Base-by-base conservation (phyloP, 148 eudicot species). In the Camellia japonica region DNA sequence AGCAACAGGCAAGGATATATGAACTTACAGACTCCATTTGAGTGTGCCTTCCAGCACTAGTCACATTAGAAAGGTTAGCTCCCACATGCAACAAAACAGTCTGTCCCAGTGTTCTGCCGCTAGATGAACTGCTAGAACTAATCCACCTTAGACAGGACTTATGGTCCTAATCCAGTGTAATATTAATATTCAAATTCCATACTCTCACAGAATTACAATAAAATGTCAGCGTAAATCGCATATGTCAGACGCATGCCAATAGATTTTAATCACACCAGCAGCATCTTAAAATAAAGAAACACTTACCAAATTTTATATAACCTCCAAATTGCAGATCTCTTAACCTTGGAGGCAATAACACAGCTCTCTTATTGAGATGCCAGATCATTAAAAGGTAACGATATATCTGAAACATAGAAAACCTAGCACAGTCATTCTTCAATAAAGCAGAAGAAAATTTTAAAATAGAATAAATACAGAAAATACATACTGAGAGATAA, bases 251-350 rank as follows among this genome's bases (percentile, higher is more conserved):
- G 20, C n/a, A 43, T 20, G 23, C 30, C 61, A 68, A 66, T 43
- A 78, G 67, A 30, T 65, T 77, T 5, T 3, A 49, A 64, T 16
- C n/a, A 51, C 4, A 16, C 16, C 11, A 16, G 59, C 42, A 47
- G 7, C n/a, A 51, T 7, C 13, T 49, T 23, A 18, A 9, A 38
- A 9, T 23, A 23, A 23, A 23, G 23, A 5, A 30, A 78, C 47
- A 87, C 91, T 87, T 78, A 93, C 98, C 98, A 75, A 93, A 91
- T 77, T 94, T 94, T 7, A 94, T 75, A 82, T 93, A 94, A 79
- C 85, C 87, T 68, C 90, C 97, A 83, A 94, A 93, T 74, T 86
- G 89, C 87, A 91, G 76, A 43, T 88, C 92, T 83, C 88, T 86
- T 42, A 93, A 87, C 82, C 80, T 91, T 75, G 97, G 97, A 80